Percentiles rank a stretch among this genome's conserved stretches.
Conservation (phyloP, 371 early-diverging fungal genomes). For the Saksenaea oblongispora region DNA sequence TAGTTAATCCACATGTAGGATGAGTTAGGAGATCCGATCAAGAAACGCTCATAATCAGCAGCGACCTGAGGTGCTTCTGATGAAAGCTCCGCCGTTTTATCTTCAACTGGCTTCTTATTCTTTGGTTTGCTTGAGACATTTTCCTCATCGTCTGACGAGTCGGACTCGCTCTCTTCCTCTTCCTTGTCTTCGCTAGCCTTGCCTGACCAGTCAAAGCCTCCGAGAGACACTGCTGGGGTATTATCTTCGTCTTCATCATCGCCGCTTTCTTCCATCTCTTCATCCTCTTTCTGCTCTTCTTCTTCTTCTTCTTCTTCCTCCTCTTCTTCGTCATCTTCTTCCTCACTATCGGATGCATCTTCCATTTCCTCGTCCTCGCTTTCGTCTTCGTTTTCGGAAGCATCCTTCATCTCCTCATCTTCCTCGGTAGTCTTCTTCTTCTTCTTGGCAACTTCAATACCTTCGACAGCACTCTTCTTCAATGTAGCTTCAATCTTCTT, state of each 20-base stretch:
- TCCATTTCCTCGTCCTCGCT: constrained; percentile 28
- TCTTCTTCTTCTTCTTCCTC: constrained; percentile 49
- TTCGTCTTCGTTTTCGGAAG: constrained; percentile 25
- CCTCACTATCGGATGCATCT: constrained; percentile 27
- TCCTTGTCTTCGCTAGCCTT: constrained; percentile 27
- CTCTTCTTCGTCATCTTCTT: constrained; percentile 36
- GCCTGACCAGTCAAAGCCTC: constrained; percentile 71
- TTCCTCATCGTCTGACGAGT: constrained; percentile 47
- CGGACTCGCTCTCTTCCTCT: constrained; percentile 33
- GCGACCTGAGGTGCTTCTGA: constrained; percentile 60
- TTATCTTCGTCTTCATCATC: constrained; percentile 54
- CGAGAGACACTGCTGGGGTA: constrained; percentile 31
- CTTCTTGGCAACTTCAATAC: constrained; percentile 19
- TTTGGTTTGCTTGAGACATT: constrained; percentile 49
- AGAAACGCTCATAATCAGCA: constrained; percentile 84
- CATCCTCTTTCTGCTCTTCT: constrained; percentile 52
- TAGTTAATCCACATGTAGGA: constrained; percentile 98
- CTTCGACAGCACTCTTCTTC: constrained; percentile 47
- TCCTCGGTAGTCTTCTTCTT: constrained; percentile 44
- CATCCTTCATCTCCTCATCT: constrained; percentile 44
- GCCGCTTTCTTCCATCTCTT: constrained; percentile 17
- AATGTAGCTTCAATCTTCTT: constrained; percentile 67
- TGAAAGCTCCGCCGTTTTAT: constrained; percentile 59
- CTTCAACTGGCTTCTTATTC: constrained; percentile 43
- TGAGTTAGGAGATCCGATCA: constrained; percentile 93